A percentile compares a stretch with the other conserved stretches of the same genome.
Evolutionary conservation across 371 early-diverging fungal species (phyloP).

Genomic region (Circinella umbellata): DNA sequence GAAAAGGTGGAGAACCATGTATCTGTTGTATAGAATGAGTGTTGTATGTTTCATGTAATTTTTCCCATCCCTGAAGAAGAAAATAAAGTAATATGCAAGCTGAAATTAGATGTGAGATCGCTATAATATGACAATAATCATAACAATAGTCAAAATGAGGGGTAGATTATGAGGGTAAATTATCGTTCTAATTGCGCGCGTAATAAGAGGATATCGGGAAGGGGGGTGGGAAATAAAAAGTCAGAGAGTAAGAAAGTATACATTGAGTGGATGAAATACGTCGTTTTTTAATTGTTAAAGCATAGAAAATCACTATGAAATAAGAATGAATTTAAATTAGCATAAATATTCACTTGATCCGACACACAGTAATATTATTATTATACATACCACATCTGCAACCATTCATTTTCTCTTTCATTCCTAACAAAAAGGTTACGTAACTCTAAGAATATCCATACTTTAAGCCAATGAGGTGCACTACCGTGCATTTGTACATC

Average conservation of each 20-base stretch:
- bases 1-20: too few species aligned
- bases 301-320: slow-evolving; percentile 22
- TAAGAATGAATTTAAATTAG: too few species aligned
- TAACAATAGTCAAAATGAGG: too few species aligned
- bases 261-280: not conserved
- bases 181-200: too few species aligned
- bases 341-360: not conserved
- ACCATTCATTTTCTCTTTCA: slow-evolving; percentile 53
- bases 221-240: not conserved
- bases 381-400: slow-evolving; percentile 47
- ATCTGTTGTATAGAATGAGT: not conserved
- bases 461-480: slow-evolving; percentile 66
- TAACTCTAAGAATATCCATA: slow-evolving; percentile 81
- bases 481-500: slow-evolving; percentile 55
- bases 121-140: too few species aligned
- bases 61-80: not conserved
- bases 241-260: not conserved
- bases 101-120: not conserved
- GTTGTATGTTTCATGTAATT: slow-evolving; percentile 1
- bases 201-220: not conserved
- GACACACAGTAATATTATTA: not conserved
- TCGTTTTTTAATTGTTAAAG: slow-evolving; percentile 12
- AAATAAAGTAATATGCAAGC: not conserved
- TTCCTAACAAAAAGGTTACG: slow-evolving; percentile 63
- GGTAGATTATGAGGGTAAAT: too few species aligned